Evolutionary conservation across 352 stramenopile species (phyloP).

Genomic region (Pythium rishiriense): DNA sequence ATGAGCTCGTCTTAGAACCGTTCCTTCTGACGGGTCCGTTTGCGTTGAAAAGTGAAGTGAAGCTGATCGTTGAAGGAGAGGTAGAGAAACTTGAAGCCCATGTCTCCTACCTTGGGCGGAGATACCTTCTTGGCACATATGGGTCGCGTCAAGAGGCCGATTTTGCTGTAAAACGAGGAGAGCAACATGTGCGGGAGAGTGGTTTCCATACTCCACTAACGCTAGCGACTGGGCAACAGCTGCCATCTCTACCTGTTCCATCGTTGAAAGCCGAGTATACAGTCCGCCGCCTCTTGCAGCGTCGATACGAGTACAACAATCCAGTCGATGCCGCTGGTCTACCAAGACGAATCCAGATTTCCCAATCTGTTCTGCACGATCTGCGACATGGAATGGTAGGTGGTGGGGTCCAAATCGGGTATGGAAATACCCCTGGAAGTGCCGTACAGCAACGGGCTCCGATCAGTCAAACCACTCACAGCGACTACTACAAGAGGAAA

Average conservation of each 20-base stretch:
- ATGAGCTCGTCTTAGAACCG: not conserved
- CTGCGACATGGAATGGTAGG: slow-evolving; percentile 18
- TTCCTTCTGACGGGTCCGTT: slow-evolving; percentile 22
- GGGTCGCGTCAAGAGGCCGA: slow-evolving; percentile 26
- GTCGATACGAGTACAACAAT: slow-evolving; percentile 27
- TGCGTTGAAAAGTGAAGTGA: slow-evolving; percentile 16
- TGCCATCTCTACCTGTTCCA: slow-evolving; percentile 16
- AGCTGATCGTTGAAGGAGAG: slow-evolving; percentile 9
- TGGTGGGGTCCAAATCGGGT: slow-evolving; percentile 19
- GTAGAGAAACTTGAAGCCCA: slow-evolving; percentile 25
- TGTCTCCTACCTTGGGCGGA: slow-evolving; percentile 24
- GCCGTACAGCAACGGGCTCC: not conserved
- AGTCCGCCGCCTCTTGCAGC: slow-evolving; percentile 26
- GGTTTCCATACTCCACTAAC: slow-evolving; percentile 8
- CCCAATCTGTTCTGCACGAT: slow-evolving; percentile 16
- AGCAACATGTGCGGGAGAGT: slow-evolving; percentile 5
- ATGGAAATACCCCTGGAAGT: not conserved
- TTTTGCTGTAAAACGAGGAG: slow-evolving; percentile 2
- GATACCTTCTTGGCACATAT: slow-evolving; percentile 17
- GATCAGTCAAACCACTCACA: not conserved
- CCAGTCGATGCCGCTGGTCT: not conserved
- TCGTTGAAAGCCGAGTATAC: slow-evolving; percentile 33
- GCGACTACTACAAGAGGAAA: slow-evolving; percentile 23
- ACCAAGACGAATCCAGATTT: slow-evolving; percentile 18
- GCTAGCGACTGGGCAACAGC: not conserved